These are phyloP conservation scores for Raphanus sativus DNA, from an alignment of 345 rosid genomes.

Conservation along the genomic window DNA sequence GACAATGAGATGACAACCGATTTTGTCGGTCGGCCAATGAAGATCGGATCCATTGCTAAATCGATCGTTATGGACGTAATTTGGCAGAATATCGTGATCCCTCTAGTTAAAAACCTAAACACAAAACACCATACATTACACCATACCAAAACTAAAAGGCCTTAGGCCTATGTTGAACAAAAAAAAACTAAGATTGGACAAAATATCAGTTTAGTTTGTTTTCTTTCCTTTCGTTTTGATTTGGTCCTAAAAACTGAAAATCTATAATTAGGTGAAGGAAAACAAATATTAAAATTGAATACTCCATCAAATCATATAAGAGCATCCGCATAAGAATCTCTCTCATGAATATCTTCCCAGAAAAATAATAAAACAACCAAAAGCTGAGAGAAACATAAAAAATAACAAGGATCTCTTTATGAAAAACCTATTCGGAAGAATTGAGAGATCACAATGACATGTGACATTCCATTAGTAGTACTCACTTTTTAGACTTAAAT, in stretches of 20 bases:
- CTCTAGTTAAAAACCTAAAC: background rate
- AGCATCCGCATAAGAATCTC: background rate
- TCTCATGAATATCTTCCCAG: too few species aligned
- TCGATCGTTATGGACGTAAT: background rate
- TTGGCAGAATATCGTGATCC: background rate
- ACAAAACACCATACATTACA: background rate
- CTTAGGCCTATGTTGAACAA: too few species aligned
- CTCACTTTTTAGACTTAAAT: too few species aligned
- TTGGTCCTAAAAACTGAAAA: background rate
- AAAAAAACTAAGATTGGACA: background rate
- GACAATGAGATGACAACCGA: background rate
- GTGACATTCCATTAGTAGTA: too few species aligned
- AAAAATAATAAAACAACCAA: too few species aligned
- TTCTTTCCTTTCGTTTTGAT: background rate
- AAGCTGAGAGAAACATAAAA: too few species aligned
- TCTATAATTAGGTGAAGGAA: background rate
- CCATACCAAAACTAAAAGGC: background rate
- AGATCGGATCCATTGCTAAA: background rate
- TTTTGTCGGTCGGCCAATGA: background rate
- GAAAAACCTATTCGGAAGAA: too few species aligned
- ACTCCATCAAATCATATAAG: background rate
- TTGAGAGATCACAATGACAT: too few species aligned
- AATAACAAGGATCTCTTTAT: too few species aligned
- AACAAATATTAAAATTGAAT: too few species aligned
- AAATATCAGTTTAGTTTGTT: background rate